Evolutionary conservation across 208 protist genomes (phyloP).

Genomic region (Crithidia brevicula): DNA sequence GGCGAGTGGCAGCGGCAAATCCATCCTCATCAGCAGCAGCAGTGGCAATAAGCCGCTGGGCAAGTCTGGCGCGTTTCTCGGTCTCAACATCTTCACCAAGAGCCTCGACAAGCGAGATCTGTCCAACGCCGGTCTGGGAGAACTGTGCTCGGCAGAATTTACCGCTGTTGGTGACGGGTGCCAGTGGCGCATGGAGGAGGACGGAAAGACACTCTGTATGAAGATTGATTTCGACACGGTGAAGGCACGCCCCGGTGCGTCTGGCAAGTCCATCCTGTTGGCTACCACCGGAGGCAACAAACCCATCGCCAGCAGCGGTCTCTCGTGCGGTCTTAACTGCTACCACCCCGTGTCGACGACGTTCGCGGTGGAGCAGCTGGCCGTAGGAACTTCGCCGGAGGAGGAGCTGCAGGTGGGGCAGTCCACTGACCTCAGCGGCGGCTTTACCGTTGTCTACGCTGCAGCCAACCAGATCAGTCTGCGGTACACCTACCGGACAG

Average conservation of each 20-base stretch:
- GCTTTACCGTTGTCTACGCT: constrained; percentile 46
- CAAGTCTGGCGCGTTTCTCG: constrained; percentile 66
- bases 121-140: constrained; percentile 22
- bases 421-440: constrained; percentile 26
- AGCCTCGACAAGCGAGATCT: constrained; percentile 44
- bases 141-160: constrained; percentile 39
- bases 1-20: constrained; percentile 66
- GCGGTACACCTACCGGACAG: constrained; percentile 10
- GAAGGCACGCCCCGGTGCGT: constrained; percentile 43
- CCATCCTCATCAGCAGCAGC: constrained; percentile 67
- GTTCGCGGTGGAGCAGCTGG: constrained; percentile 46
- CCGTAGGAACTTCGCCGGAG: constrained; percentile 11
- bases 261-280: constrained; percentile 75
- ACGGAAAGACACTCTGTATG: constrained; percentile 59
- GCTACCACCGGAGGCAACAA: constrained; percentile 76
- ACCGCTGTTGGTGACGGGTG: constrained; percentile 50
- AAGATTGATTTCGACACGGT: constrained; percentile 58
- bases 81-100: constrained; percentile 83
- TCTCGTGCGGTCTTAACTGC: constrained; percentile 77
- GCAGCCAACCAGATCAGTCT: constrained; percentile 18
- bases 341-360: constrained; percentile 39
- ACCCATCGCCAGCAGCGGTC: constrained; percentile 60
- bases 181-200: constrained; percentile 58
- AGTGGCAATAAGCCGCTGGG: constrained; percentile 84
- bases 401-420: constrained; percentile 33